Evolutionary conservation across 2,329 filamentous ascomycete species (phyloP).

Genomic region (Claviceps sp.): DNA sequence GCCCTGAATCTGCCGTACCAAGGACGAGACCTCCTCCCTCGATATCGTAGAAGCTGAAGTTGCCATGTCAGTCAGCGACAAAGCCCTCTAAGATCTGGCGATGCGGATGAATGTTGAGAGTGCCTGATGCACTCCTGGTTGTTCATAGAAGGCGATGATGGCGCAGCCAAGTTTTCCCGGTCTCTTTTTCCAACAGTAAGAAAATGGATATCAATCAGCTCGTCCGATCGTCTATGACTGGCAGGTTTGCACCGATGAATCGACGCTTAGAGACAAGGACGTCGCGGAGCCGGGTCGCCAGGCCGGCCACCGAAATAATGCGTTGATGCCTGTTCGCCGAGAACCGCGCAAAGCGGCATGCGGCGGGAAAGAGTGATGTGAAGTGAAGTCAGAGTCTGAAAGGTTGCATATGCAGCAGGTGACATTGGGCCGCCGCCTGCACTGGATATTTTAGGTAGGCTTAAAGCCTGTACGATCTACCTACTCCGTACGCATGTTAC

Average conservation of each 20-base stretch:
- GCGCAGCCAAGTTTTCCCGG: background rate
- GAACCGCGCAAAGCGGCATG: background rate
- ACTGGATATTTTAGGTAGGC: background rate
- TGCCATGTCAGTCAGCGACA: conserved; percentile 10
- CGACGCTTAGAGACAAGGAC: background rate
- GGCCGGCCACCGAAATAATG: background rate
- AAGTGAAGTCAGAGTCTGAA: background rate
- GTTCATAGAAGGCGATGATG: conserved; percentile 5
- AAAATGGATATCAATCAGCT: background rate
- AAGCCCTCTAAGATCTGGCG: background rate
- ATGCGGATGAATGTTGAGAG: background rate
- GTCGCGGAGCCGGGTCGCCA: conserved; percentile 1
- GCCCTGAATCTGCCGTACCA: conserved; percentile 31
- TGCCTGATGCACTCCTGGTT: background rate
- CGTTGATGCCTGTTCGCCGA: background rate
- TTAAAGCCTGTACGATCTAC: too few species aligned
- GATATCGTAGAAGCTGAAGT: conserved; percentile 17
- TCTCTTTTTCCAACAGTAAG: background rate
- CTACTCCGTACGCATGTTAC: too few species aligned
- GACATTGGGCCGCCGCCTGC: background rate
- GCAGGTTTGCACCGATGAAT: background rate
- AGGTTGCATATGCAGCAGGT: background rate
- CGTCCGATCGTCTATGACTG: background rate
- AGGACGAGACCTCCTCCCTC: conserved; percentile 28
- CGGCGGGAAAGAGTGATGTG: background rate